Conservation (phyloP, 1,284 basidiomycete species). For the Athelia sp. region DNA sequence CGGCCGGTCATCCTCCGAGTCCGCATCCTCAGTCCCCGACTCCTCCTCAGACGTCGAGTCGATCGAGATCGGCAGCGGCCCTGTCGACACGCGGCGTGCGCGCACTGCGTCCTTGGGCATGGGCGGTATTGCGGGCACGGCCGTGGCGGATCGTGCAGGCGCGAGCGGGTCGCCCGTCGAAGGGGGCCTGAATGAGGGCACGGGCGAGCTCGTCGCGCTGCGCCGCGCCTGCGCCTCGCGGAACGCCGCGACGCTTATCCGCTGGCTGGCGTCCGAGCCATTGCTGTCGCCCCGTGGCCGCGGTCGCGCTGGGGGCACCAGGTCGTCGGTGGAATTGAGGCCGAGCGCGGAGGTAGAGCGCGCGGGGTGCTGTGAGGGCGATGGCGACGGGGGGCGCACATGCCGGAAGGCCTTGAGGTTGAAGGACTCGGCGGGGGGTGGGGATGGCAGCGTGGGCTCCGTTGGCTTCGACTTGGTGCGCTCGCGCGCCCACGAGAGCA, state of each 20-base stretch:
- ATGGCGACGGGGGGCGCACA: conserved; percentile 35
- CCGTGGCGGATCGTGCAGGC: conserved; percentile 11
- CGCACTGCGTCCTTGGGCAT: not conserved
- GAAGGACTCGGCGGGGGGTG: conserved; percentile 29
- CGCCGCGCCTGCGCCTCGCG: conserved; percentile 68
- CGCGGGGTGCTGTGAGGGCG: conserved; percentile 20
- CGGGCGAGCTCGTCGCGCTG: conserved; percentile 57
- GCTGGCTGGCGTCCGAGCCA: conserved; percentile 60
- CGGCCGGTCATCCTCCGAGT: conserved; percentile 3
- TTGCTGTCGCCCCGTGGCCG: conserved; percentile 53
- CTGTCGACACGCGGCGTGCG: conserved; percentile 7
- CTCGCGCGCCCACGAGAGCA: conserved; percentile 35
- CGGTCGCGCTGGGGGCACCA: conserved; percentile 26
- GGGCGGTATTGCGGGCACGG: conserved; percentile 2
- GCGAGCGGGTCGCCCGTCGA: conserved; percentile 23
- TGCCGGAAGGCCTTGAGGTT: conserved; percentile 72
- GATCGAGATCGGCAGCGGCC: conserved; percentile 6
- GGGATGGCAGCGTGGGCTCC: conserved; percentile 16
- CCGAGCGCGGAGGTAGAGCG: conserved; percentile 17
- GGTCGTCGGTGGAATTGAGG: conserved; percentile 14
- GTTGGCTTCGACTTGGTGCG: conserved; percentile 36
- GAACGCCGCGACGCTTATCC: conserved; percentile 75
- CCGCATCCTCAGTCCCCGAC: conserved; percentile 7
- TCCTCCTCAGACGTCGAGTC: conserved; percentile 21
- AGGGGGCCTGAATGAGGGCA: conserved; percentile 42